These are phyloP conservation scores for Aspergillus hiratsukae DNA, from an alignment of 2,329 filamentous ascomycete species.

Conservation along the genomic window DNA sequence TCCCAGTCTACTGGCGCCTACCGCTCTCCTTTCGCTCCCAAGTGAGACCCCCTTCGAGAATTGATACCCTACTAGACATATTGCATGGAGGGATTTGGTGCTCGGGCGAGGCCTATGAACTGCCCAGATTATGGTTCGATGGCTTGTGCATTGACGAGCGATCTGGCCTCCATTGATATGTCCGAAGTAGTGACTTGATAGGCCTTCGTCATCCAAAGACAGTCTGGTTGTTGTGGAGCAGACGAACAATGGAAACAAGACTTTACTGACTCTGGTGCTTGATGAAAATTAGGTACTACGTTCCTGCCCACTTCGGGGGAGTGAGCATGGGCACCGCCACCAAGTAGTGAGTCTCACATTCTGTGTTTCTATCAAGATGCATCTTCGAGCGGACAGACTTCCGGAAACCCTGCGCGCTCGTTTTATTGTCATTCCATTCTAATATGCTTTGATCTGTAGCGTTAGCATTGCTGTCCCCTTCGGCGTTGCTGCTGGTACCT, in stretches of 20 bases:
- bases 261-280: slow-evolving; percentile 16
- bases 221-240: background rate
- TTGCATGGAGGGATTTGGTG: background rate
- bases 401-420: background rate
- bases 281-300: slow-evolving; percentile 44
- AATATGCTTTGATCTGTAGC: slow-evolving; percentile 24
- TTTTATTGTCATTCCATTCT: slow-evolving; percentile 7
- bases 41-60: slow-evolving; percentile 40
- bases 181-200: background rate
- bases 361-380: background rate
- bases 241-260: background rate
- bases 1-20: slow-evolving; percentile 41
- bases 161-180: background rate
- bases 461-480: slow-evolving; percentile 50
- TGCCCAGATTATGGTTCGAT: background rate
- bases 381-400: background rate
- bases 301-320: slow-evolving; percentile 47
- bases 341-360: slow-evolving; percentile 43
- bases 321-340: slow-evolving; percentile 39
- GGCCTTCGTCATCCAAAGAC: background rate
- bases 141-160: background rate
- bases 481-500: slow-evolving; percentile 54
- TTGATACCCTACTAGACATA: background rate
- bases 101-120: background rate
- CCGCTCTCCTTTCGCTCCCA: slow-evolving; percentile 54